phyloP scores from a whole-genome alignment of 192 early-diverging fungal species.

The Pilaira anomala region DNA sequence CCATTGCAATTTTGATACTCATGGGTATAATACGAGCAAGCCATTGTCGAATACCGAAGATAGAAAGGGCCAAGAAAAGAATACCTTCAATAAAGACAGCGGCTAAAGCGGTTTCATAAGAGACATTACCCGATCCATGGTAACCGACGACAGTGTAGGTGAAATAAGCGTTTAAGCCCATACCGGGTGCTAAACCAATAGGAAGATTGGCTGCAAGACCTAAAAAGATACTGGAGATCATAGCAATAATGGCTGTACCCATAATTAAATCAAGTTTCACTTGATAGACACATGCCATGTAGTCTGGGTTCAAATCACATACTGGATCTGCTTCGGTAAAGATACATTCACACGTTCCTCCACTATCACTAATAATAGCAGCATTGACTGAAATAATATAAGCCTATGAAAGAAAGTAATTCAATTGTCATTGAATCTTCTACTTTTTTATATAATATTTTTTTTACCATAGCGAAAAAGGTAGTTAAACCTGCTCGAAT shows the following conservation, averaged over 20 bases:
- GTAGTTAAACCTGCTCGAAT: constrained; percentile 65
- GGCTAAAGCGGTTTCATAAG: constrained; percentile 63
- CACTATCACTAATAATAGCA: constrained; percentile 70
- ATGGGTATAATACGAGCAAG: constrained; percentile 70
- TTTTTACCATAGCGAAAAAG: constrained; percentile 37
- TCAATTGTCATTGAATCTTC: background rate
- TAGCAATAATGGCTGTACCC: constrained; percentile 64
- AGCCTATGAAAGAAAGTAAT: constrained; percentile 31
- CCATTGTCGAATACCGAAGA: constrained; percentile 78
- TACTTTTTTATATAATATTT: background rate
- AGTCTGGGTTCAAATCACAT: constrained; percentile 56
- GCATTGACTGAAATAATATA: constrained; percentile 75
- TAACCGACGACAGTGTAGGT: constrained; percentile 81
- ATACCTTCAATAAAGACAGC: constrained; percentile 83
- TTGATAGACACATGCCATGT: constrained; percentile 59
- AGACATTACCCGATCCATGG: constrained; percentile 74
- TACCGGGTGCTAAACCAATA: constrained; percentile 74
- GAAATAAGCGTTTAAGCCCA: constrained; percentile 84
- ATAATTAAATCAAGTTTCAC: constrained; percentile 71
- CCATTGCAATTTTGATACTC: constrained; percentile 70
- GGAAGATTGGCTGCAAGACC: constrained; percentile 73
- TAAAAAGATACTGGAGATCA: constrained; percentile 65
- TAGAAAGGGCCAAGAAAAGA: constrained; percentile 72
- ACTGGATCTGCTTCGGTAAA: constrained; percentile 48
- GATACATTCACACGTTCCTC: constrained; percentile 75